Base-by-base conservation (phyloP, 805 yeast genomes). In the Wickerhamiella spandovensis region DNA sequence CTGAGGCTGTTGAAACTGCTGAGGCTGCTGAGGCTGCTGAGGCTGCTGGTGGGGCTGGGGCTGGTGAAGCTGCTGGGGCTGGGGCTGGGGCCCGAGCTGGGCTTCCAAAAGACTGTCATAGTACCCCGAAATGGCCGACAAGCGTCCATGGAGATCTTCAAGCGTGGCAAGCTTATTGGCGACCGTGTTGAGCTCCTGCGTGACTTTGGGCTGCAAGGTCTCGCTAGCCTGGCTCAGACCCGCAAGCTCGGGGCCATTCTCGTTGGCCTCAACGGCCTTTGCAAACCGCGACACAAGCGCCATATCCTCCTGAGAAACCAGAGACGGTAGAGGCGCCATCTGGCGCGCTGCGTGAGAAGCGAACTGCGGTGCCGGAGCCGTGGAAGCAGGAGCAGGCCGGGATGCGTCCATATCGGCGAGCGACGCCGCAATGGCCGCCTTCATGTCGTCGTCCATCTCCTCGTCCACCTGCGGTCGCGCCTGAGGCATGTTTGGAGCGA, bases 401-500 rank as follows among this genome's bases (percentile, higher is more conserved):
- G 32, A 2, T n/a, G 38, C 22, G 43, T 56, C 77, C 62, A 83
- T 72, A 52, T 89, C 97, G 48, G 73, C 74, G 54, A 92, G 71
- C 64, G 95, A 86, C 0, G 95, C 95, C 15, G 84, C 95, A 51
- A 92, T 90, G 0, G 97, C 98, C 0, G 92, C 95, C 63, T 80
- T 84, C 79, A 90, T 76, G 37, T 87, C 95, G 38, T 82, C 90
- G 60, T 88, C 95, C 17, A 82, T 84, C 18, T 83, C 87, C 2
- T 78, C 84, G 15, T 64, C 38, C 23, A 48, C 39, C n/a, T 45
- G 28, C 2, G 46, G 21, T 15, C 58, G 56, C 1, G 49, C 46
- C 15, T 51, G 43, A 4, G 38, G 10, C 25, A 61, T 57, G 1
- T 69, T 52, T 12, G 32, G 32, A 28, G n/a, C n/a, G n/a, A n/a